Percentiles rank a stretch among this genome's conserved stretches.
phyloP scores from a whole-genome alignment of 179 eudicot species.

The Pouteria campechiana region DNA sequence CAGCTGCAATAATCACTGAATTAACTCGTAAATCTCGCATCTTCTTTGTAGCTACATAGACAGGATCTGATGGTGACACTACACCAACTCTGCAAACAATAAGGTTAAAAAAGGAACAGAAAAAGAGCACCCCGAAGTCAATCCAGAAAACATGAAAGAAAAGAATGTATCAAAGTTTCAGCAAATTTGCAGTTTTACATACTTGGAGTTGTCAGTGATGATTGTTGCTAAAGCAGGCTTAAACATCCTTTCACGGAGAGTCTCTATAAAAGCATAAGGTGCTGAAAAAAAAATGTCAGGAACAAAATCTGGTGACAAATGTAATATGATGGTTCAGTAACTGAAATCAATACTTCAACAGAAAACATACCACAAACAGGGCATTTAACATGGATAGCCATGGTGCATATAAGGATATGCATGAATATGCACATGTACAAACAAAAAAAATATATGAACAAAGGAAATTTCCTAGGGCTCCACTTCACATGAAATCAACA shows the following conservation, averaged over 20 bases:
- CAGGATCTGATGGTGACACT: conserved; percentile 78
- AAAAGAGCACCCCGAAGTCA: conserved; percentile 2
- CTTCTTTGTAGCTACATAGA: conserved; percentile 78
- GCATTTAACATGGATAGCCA: no score
- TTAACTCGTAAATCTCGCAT: conserved; percentile 73
- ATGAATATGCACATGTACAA: no score
- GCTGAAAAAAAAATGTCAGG: conserved; percentile 60
- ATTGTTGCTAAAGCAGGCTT: conserved; percentile 86
- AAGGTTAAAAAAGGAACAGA: background rate
- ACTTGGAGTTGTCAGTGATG: conserved; percentile 69
- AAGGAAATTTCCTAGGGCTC: no score
- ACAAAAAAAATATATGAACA: no score
- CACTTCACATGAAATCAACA: conserved; percentile 1
- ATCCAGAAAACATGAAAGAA: background rate
- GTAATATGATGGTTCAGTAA: no score
- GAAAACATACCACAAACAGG: no score
- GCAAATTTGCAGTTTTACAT: conserved; percentile 10
- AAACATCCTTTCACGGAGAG: conserved; percentile 90
- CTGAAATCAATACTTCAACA: no score
- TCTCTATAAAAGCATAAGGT: conserved; percentile 80
- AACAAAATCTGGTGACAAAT: no score
- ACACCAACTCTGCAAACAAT: conserved; percentile 45
- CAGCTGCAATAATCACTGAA: conserved; percentile 58
- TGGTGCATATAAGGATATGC: no score
- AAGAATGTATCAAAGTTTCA: background rate